phyloP scores from a whole-genome alignment of 164 flowering plant genomes.

The Hamamelis virginiana region DNA sequence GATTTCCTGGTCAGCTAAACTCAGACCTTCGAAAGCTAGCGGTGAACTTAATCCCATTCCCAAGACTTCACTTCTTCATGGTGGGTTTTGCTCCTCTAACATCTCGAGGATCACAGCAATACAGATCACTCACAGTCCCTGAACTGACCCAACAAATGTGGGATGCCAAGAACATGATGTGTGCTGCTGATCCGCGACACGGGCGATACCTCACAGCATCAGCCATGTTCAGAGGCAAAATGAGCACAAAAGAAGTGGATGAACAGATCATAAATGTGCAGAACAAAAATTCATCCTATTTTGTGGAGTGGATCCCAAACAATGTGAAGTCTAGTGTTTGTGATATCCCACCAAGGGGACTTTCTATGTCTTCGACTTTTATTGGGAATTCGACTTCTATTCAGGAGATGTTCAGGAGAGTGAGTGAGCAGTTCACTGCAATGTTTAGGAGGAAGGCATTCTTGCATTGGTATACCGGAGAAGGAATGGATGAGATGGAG shows the following conservation, averaged over 20 bases:
- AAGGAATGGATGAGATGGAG: conserved; percentile 31
- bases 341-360: conserved; percentile 29
- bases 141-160: conserved; percentile 39
- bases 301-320: conserved; percentile 42
- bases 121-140: conserved; percentile 27
- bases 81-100: conserved; percentile 34
- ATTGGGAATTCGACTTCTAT: conserved; percentile 26
- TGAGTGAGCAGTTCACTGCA: conserved; percentile 29
- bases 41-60: conserved; percentile 33
- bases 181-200: conserved; percentile 42
- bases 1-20: conserved; percentile 31
- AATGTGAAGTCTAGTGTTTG: conserved; percentile 36
- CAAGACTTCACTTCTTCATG: conserved; percentile 34
- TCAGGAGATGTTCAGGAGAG: conserved; percentile 26
- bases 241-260: conserved; percentile 38
- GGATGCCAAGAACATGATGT: conserved; percentile 48
- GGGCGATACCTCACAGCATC: conserved; percentile 42
- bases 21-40: conserved; percentile 31
- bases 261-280: conserved; percentile 36
- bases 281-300: conserved; percentile 37
- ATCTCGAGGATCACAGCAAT: conserved; percentile 36
- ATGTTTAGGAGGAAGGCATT: conserved; percentile 29
- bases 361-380: conserved; percentile 27
- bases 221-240: conserved; percentile 37
- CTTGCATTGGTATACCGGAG: conserved; percentile 29